Conservation (phyloP, 805 yeast species). For the Lipomyces yamadae region DNA sequence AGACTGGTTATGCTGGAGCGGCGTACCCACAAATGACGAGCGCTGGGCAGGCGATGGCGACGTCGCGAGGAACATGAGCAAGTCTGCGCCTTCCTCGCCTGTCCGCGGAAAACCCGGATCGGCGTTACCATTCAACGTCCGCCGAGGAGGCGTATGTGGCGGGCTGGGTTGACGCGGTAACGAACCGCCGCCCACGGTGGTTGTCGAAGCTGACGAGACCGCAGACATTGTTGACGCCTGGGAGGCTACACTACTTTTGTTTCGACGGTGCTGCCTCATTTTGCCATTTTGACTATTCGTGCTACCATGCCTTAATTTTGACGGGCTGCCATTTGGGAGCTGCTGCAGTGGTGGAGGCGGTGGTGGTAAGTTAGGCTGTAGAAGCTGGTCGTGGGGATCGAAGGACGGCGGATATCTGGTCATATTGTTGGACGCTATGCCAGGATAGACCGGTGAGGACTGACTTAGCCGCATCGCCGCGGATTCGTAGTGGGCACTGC, state of each 20-base stretch:
- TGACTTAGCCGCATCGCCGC: slow-evolving; percentile 27
- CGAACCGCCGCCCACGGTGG: slow-evolving; percentile 3
- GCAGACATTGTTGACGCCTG: slow-evolving; percentile 32
- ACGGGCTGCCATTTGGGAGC: slow-evolving; percentile 18
- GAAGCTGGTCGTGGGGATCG: not conserved
- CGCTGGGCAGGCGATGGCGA: slow-evolving; percentile 70
- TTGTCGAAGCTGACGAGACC: slow-evolving; percentile 8
- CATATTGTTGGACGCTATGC: slow-evolving; percentile 12
- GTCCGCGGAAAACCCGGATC: slow-evolving; percentile 14
- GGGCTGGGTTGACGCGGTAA: slow-evolving; percentile 14
- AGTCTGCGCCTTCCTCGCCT: slow-evolving; percentile 74
- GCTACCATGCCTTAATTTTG: slow-evolving; percentile 13
- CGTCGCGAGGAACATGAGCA: slow-evolving; percentile 79
- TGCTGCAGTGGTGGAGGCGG: slow-evolving; percentile 15
- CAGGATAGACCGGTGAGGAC: slow-evolving; percentile 37
- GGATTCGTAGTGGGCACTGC: slow-evolving; percentile 7
- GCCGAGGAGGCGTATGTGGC: slow-evolving; percentile 35
- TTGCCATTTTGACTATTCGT: slow-evolving; percentile 12
- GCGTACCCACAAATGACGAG: slow-evolving; percentile 25
- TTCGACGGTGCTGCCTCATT: slow-evolving; percentile 20
- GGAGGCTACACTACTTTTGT: slow-evolving; percentile 32
- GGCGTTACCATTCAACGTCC: not conserved
- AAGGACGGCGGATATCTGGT: slow-evolving; percentile 3
- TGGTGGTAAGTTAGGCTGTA: not conserved
- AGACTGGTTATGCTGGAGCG: slow-evolving; percentile 29